These are phyloP conservation scores for Rusavskia elegans DNA, from an alignment of 495 filamentous ascomycete genomes.

Conservation along the genomic window DNA sequence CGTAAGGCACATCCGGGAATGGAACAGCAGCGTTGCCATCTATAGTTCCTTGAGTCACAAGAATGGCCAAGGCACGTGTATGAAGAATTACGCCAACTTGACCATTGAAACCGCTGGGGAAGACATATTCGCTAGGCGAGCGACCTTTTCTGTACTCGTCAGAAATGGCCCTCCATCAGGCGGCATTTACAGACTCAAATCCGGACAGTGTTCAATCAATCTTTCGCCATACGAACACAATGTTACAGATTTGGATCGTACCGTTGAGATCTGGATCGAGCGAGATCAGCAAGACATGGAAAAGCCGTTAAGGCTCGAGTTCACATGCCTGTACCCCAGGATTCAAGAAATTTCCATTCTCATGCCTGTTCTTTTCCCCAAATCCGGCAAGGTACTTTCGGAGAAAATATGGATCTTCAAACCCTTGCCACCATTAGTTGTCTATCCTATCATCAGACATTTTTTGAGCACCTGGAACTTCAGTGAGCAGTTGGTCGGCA, in stretches of 20 bases:
- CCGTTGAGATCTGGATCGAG: slow-evolving; percentile 2
- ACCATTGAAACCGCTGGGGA: background rate
- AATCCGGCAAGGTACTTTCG: background rate
- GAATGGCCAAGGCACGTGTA: background rate
- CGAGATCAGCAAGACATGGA: background rate
- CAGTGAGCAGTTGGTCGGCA: background rate
- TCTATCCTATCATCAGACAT: background rate
- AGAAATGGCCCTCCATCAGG: background rate
- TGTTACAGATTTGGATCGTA: background rate
- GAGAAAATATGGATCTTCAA: background rate
- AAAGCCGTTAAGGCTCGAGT: background rate
- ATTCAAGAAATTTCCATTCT: background rate
- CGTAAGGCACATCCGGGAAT: background rate
- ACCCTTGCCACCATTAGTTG: background rate
- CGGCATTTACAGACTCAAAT: background rate
- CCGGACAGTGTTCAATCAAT: background rate
- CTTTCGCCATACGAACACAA: background rate
- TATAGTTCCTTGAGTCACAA: background rate
- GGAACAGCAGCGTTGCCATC: slow-evolving; percentile 1
- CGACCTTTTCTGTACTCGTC: slow-evolving; percentile 1
- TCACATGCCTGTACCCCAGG: background rate
- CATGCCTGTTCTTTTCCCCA: background rate
- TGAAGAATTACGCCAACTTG: slow-evolving; percentile 2
- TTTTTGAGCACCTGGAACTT: slow-evolving; percentile 5
- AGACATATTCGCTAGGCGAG: background rate